Percentiles rank a stretch among this genome's conserved stretches.
phyloP scores from a whole-genome alignment of 345 rosid species.

The Trapa bicornis region DNA sequence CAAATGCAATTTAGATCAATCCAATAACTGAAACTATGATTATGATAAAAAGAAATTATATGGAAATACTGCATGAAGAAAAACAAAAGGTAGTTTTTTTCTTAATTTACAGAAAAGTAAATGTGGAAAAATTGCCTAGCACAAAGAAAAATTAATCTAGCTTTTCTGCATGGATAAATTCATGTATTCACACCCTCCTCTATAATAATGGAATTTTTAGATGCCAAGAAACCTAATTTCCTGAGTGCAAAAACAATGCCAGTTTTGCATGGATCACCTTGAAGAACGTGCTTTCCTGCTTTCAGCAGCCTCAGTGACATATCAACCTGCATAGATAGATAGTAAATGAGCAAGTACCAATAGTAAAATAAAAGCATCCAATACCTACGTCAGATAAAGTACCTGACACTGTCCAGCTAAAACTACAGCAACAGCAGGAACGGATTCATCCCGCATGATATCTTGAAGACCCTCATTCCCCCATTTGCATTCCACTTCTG shows the following conservation, averaged over 20 bases:
- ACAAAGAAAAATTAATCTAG: not conserved
- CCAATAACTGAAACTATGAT: not conserved
- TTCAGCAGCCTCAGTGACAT: slow-evolving; percentile 65
- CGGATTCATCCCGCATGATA: slow-evolving; percentile 50
- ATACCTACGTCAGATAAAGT: slow-evolving; percentile 1
- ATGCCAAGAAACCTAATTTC: not conserved
- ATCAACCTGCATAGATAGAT: slow-evolving; percentile 46
- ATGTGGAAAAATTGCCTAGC: not conserved
- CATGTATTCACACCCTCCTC: not conserved
- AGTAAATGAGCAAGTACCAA: not conserved
- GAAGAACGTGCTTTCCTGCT: slow-evolving; percentile 87
- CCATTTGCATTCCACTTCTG: slow-evolving; percentile 72
- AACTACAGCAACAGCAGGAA: slow-evolving; percentile 82
- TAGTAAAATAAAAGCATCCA: not conserved
- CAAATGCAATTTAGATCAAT: not conserved
- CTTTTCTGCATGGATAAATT: not conserved
- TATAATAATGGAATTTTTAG: not conserved
- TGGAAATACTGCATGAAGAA: too few relatives aligned
- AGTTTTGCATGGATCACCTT: slow-evolving; percentile 35
- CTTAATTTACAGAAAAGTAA: too few relatives aligned
- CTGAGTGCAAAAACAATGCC: not conserved
- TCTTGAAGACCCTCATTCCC: slow-evolving; percentile 69
- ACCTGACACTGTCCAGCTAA: slow-evolving; percentile 90
- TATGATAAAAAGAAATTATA: too few relatives aligned
- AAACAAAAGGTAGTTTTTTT: too few relatives aligned